Evolutionary conservation across 345 rosid genomes (phyloP), one percentile per base, ranked within the genome.

Genomic region (Pseudoturritis turrita): DNA sequence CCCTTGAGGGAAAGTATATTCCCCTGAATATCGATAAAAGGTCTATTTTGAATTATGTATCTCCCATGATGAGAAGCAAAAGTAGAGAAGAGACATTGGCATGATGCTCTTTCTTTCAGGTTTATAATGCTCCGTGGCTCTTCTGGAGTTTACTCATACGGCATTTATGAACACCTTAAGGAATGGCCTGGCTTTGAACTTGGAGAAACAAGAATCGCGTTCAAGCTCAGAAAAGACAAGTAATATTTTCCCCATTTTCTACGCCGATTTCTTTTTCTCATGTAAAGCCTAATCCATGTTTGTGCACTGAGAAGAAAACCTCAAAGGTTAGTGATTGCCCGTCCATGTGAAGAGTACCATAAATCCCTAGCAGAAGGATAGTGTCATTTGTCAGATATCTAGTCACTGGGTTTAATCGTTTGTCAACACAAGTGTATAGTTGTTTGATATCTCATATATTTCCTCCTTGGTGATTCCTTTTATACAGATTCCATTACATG

Each of bases 201-300:
- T 49, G 96, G 88, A 5, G 89, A 89, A 82, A 88, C 97, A 52
- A 86, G 96, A 81, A 77, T 95, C 26, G 86, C 95, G 9, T 91
- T 95, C 84, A 87, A 95, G 83, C 97, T 95, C 79, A 83, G 96
- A 79, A 95, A 95, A 80, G 97, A 95, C 87, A 89, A 83, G 99
- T 91, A 88, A 57, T 36, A 13, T 14, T 15, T 5, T 37, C 7
- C 18, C 23, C 39, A 37, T 60, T 70, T 53, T 23, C 26, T 40
- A n/a, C 7, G 12, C 19, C 23, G 37, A 45, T 35, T 21, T 41
- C 28, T 68, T 22, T 37, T 17, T 39, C 43, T 37, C 14, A 60
- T 58, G 52, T 23, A 3, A 22, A 44, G 13, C 21, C 36, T 44
- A 68, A 12, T 57, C 26, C 36, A 45, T 39, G 19, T 47, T 9